These are phyloP conservation scores for Isabelozyma heimii DNA, from an alignment of 805 yeast species.

Conservation along the genomic window DNA sequence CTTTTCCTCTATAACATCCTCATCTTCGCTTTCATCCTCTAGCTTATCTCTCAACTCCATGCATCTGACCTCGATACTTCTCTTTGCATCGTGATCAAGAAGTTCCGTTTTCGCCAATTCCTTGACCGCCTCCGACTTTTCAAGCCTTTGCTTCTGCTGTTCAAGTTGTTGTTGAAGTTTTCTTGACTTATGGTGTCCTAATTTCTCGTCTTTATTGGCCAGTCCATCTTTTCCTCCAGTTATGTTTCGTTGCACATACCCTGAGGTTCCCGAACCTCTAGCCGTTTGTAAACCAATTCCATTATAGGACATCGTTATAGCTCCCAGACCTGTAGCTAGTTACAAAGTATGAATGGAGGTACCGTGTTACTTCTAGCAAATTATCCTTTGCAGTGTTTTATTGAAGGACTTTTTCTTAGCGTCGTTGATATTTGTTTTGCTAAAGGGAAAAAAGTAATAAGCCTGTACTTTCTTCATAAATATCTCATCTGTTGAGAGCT, in stretches of 20 bases:
- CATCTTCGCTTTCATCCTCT: conserved; percentile 47
- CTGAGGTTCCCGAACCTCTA: conserved; percentile 64
- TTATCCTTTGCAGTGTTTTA: not conserved
- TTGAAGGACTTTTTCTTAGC: not conserved
- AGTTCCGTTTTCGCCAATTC: conserved; percentile 20
- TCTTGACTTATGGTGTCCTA: conserved; percentile 38
- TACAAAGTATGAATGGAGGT: not conserved
- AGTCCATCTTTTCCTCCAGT: conserved; percentile 17
- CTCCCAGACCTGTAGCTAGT: not conserved
- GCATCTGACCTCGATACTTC: conserved; percentile 45
- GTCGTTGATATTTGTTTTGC: not conserved
- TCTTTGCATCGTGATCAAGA: conserved; percentile 29
- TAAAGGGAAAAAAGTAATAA: no score
- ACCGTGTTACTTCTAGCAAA: not conserved
- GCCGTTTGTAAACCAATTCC: conserved; percentile 58
- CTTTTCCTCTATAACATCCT: conserved; percentile 18
- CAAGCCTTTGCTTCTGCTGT: conserved; percentile 16
- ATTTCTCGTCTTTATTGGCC: conserved; percentile 20
- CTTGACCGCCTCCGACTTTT: conserved; percentile 11
- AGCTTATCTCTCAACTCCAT: conserved; percentile 49
- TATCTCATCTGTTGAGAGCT: no score
- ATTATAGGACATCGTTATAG: conserved; percentile 48
- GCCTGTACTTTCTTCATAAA: no score
- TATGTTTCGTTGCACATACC: conserved; percentile 50
- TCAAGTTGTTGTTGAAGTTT: conserved; percentile 17